phyloP scores from a whole-genome alignment of 768 basidiomycete genomes.

The Strobilomyces confusus region DNA sequence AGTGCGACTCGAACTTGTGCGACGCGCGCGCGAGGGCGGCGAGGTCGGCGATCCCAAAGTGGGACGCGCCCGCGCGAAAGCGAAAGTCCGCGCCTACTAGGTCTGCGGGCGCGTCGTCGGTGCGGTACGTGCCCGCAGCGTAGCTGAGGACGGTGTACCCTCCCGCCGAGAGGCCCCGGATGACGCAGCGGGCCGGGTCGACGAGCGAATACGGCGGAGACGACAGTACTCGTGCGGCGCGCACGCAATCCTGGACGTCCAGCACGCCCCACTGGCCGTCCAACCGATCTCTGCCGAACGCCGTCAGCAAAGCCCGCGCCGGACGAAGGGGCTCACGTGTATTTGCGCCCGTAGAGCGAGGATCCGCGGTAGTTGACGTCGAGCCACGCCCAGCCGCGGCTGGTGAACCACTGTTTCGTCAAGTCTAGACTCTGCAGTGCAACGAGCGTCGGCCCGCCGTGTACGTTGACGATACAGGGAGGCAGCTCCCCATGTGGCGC shows the following conservation, averaged over 20 bases:
- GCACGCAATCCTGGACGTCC: slow-evolving; percentile 2
- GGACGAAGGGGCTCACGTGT: neutral
- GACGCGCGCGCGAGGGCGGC: neutral
- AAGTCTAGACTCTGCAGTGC: neutral
- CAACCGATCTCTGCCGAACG: neutral
- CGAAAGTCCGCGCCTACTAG: neutral
- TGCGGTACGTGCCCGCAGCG: neutral
- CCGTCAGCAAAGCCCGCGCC: neutral
- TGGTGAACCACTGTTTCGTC: slow-evolving; percentile 4
- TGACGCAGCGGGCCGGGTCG: slow-evolving; percentile 1
- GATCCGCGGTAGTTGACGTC: slow-evolving; percentile 5
- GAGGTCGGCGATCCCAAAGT: slow-evolving; percentile 1
- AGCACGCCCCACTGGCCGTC: slow-evolving; percentile 1
- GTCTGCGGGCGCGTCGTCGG: neutral
- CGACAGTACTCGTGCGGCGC: neutral
- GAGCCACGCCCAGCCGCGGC: slow-evolving; percentile 5
- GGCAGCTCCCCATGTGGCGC: neutral
- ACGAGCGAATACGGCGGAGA: neutral
- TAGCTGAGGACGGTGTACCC: slow-evolving; percentile 4
- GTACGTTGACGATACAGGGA: slow-evolving; percentile 2
- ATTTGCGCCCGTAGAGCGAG: slow-evolving; percentile 3
- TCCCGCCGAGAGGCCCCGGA: neutral
- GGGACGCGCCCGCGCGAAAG: neutral
- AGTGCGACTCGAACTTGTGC: slow-evolving; percentile 5
- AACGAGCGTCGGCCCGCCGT: neutral